Evolutionary conservation across 2,329 filamentous ascomycete genomes (phyloP).

Genomic region (Xylaria sp.): DNA sequence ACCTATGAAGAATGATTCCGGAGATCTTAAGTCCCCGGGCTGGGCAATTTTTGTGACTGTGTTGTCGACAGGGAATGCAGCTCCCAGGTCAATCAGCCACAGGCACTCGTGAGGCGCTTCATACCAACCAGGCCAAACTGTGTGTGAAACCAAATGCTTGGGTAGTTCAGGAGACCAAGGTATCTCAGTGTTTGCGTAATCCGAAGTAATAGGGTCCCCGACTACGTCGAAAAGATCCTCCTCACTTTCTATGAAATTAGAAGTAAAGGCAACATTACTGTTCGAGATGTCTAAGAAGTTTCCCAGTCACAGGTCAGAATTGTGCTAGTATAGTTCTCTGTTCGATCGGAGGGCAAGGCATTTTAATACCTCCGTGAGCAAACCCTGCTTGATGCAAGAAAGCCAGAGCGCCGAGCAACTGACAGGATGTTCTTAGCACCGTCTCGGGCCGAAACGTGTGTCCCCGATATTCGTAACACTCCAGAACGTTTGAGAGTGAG

Average conservation of each 20-base stretch:
- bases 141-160: neutral
- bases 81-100: slow-evolving; percentile 4
- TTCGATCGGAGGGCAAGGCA: neutral
- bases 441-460: slow-evolving; percentile 4
- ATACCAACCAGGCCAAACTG: slow-evolving; percentile 9
- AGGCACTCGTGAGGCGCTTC: neutral
- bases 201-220: slow-evolving; percentile 1
- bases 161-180: slow-evolving; percentile 12
- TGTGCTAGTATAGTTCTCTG: neutral
- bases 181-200: neutral
- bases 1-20: slow-evolving; percentile 11
- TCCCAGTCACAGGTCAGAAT: neutral
- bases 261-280: slow-evolving; percentile 8
- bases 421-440: slow-evolving; percentile 9
- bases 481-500: neutral
- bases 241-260: neutral
- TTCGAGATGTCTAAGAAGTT: neutral
- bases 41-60: neutral
- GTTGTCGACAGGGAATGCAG: neutral
- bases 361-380: neutral
- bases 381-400: slow-evolving; percentile 4
- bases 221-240: neutral
- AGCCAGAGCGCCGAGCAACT: neutral
- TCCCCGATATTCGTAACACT: slow-evolving; percentile 3
- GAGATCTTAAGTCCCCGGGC: slow-evolving; percentile 4